Percentiles rank a stretch among this genome's conserved stretches.
phyloP scores from a whole-genome alignment of 176 grass and related monocot genomes.

The Otatea glauca region DNA sequence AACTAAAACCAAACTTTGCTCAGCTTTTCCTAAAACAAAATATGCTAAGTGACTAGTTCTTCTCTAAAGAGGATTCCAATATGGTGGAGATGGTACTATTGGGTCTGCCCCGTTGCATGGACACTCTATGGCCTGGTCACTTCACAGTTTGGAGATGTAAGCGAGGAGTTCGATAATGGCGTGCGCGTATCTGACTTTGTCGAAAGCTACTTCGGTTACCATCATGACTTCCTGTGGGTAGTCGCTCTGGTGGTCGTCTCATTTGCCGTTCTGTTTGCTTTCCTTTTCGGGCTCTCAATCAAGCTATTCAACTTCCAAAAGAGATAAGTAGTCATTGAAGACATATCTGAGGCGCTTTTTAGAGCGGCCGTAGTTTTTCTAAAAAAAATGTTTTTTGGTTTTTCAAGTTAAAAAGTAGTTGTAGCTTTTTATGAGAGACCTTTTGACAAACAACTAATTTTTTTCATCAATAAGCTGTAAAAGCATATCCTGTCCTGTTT shows the following conservation, averaged over 20 bases:
- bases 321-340: slow-evolving; percentile 48
- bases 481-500: too few species aligned
- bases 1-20: background rate
- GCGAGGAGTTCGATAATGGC: background rate
- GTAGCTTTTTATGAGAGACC: too few species aligned
- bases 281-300: slow-evolving; percentile 66
- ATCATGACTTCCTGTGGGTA: slow-evolving; percentile 55
- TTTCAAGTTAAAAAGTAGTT: too few species aligned
- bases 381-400: too few species aligned
- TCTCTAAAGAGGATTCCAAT: slow-evolving; percentile 61
- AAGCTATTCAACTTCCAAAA: slow-evolving; percentile 84
- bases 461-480: too few species aligned
- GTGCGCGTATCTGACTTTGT: slow-evolving; percentile 50
- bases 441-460: too few species aligned
- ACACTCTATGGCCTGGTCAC: slow-evolving; percentile 70
- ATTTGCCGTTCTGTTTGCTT: slow-evolving; percentile 65
- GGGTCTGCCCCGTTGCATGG: slow-evolving; percentile 74
- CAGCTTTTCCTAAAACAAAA: slow-evolving; percentile 25
- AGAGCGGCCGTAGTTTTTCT: too few species aligned
- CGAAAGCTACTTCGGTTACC: slow-evolving; percentile 64
- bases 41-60: background rate
- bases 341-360: too few species aligned
- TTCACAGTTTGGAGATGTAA: slow-evolving; percentile 75
- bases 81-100: slow-evolving; percentile 91
- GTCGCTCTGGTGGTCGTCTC: slow-evolving; percentile 51